Conservation (phyloP, 495 filamentous ascomycete genomes). For the Podospora didyma region DNA sequence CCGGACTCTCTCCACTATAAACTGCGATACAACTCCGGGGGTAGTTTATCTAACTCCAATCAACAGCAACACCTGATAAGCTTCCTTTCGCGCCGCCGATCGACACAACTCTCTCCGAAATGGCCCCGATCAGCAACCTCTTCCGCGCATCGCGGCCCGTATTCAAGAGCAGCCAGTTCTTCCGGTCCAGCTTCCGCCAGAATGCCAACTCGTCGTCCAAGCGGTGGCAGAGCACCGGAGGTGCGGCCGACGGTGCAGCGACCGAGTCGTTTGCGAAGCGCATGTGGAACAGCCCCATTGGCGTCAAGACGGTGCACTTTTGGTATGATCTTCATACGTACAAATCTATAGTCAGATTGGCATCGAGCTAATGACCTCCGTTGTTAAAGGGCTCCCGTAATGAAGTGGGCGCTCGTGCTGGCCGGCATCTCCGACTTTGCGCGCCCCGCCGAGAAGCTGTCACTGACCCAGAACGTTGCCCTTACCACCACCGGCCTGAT, state of each 20-base stretch:
- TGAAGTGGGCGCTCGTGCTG: slow-evolving; percentile 96
- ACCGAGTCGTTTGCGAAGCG: slow-evolving; percentile 60
- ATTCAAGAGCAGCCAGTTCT: slow-evolving; percentile 41
- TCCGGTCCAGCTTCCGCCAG: slow-evolving; percentile 48
- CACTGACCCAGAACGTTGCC: slow-evolving; percentile 83
- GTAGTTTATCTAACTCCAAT: too few species aligned
- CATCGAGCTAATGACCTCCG: not conserved
- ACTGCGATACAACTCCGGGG: too few species aligned
- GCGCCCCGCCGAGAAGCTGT: slow-evolving; percentile 88
- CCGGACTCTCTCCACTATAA: too few species aligned
- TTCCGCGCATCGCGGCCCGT: slow-evolving; percentile 49
- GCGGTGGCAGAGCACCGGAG: slow-evolving; percentile 63
- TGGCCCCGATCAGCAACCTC: slow-evolving; percentile 36
- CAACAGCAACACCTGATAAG: too few species aligned
- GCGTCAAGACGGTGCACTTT: slow-evolving; percentile 96
- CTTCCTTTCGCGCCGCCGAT: too few species aligned
- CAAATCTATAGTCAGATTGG: not conserved
- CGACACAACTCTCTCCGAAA: slow-evolving; percentile 13
- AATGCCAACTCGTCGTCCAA: slow-evolving; percentile 42
- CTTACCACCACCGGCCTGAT: slow-evolving; percentile 87
- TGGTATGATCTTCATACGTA: slow-evolving; percentile 49
- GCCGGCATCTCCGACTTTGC: slow-evolving; percentile 88
- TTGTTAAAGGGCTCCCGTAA: slow-evolving; percentile 75
- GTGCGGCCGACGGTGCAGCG: slow-evolving; percentile 26
- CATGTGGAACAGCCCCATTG: slow-evolving; percentile 82